Evolutionary conservation across 2,329 filamentous ascomycete genomes (phyloP).

Genomic region (Pseudogymnoascus sp.): DNA sequence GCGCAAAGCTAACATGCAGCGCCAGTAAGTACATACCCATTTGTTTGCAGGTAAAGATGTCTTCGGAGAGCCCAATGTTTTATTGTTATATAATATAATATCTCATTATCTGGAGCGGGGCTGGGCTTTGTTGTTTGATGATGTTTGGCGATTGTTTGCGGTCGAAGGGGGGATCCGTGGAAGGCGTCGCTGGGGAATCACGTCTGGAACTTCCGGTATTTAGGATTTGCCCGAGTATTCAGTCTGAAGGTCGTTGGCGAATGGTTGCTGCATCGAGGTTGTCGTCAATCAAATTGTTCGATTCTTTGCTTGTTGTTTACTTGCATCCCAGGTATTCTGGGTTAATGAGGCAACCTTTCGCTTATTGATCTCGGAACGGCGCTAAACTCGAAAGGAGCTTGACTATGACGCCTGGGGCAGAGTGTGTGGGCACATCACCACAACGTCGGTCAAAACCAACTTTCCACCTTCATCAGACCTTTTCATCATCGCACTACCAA

Average conservation of each 20-base stretch:
- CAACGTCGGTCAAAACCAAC: conserved; percentile 5
- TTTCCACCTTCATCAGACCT: conserved; percentile 7
- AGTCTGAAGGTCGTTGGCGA: neutral
- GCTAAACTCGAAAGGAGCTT: conserved; percentile 9
- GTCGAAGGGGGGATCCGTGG: conserved; percentile 1
- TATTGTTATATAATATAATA: conserved; percentile 6
- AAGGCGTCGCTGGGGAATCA: conserved; percentile 16
- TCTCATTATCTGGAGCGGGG: conserved; percentile 6
- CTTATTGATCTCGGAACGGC: conserved; percentile 9
- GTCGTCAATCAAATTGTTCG: conserved; percentile 6
- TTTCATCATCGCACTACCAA: conserved; percentile 7
- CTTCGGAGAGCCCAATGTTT: conserved; percentile 1
- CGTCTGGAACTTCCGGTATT: neutral
- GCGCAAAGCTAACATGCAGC: neutral
- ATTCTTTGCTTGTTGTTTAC: conserved; percentile 12
- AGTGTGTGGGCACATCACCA: conserved; percentile 8
- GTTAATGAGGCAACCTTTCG: conserved; percentile 13
- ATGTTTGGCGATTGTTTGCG: conserved; percentile 12
- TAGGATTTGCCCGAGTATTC: conserved; percentile 2
- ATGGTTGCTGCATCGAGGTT: conserved; percentile 7
- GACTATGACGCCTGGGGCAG: conserved; percentile 8
- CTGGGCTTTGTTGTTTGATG: conserved; percentile 10
- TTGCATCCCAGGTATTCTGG: conserved; percentile 1
- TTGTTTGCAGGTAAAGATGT: neutral
- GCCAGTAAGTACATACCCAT: neutral